Evolutionary conservation across 1,139 yeast species (phyloP).

Genomic region (Geotrichum fermentans): DNA sequence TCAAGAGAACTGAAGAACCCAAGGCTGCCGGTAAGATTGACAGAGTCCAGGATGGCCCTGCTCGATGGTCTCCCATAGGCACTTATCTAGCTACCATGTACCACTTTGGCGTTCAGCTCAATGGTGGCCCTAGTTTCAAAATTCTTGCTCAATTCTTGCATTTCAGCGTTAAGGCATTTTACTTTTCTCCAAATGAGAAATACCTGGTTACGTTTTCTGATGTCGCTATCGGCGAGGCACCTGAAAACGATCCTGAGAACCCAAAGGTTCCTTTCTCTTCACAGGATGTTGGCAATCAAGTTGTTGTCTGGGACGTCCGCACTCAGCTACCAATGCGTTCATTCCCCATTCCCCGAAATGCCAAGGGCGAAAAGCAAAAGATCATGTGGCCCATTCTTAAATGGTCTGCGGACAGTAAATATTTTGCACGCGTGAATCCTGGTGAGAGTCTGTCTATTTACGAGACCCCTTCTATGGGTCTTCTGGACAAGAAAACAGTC

Average conservation of each 20-base stretch:
- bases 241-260: conserved; percentile 53
- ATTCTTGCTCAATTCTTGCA: conserved; percentile 78
- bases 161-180: conserved; percentile 83
- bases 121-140: conserved; percentile 83
- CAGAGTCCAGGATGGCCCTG: conserved; percentile 81
- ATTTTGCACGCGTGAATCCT: conserved; percentile 93
- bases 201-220: conserved; percentile 89
- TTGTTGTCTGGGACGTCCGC: conserved; percentile 87
- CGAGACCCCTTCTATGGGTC: conserved; percentile 63
- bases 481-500: conserved; percentile 80
- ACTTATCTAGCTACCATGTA: conserved; percentile 82
- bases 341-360: conserved; percentile 63
- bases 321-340: conserved; percentile 84
- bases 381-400: conserved; percentile 96
- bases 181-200: conserved; percentile 89
- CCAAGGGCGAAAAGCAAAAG: conserved; percentile 37
- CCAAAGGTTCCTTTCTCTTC: conserved; percentile 76
- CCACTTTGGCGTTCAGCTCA: conserved; percentile 90
- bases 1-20: conserved; percentile 68
- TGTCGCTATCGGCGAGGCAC: conserved; percentile 69
- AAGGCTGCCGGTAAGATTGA: conserved; percentile 74
- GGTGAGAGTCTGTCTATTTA: conserved; percentile 82
- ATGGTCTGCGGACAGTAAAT: conserved; percentile 92
- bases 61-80: conserved; percentile 93
- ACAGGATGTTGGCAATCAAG: conserved; percentile 87